Base-by-base conservation (phyloP, 2,329 filamentous ascomycete genomes). In the Aspergillus quadricinctus region DNA sequence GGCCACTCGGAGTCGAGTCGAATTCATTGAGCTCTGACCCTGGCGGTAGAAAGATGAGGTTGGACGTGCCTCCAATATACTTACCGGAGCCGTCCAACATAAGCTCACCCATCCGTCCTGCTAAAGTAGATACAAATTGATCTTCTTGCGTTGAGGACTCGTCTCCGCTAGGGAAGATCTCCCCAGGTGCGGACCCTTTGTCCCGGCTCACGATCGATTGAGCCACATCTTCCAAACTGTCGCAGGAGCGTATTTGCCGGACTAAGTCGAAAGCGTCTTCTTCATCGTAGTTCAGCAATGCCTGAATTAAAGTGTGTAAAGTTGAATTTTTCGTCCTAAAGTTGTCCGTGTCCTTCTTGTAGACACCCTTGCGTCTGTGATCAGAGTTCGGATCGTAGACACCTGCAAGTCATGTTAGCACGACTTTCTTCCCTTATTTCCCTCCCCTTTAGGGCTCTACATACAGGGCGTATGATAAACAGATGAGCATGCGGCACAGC, bases 371-470 rank as follows among this genome's bases (percentile, higher is more conserved):
- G 51, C 94, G 88, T 50, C 94, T 88, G 72, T 97, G 92, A 72
- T 99, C 94, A 57, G 92, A 96, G 70, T 92, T 95, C 3, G 92
- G 93, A 70, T 97, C 93, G 79, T 97, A 97, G 62, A 97, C 82
- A 72, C 94, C 97, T 76, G 89, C 86, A 25, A 66, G 59, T 25
- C 58, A 53, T 28, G 59, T 66, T 56, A 69, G 56, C 35, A 28
- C 35, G 17, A 35, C n/a, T 17, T 9, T 7, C 29, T 29, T 41
- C 3, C 19, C 14, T 1, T 25, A 23, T 11, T 19, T 31, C 48
- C 10, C 2, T 37, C 14, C 27, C 46, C 21, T 9, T 11, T 21
- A 6, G 40, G 23, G 7, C 31, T n/a, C 28, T 45, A 61, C 64
- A 46, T 69, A 77, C 75, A 77, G 49, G 72, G 66, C 9, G 75